These are phyloP conservation scores for Fulvia fulva DNA, from an alignment of 2,329 filamentous ascomycete species.

Conservation along the genomic window DNA sequence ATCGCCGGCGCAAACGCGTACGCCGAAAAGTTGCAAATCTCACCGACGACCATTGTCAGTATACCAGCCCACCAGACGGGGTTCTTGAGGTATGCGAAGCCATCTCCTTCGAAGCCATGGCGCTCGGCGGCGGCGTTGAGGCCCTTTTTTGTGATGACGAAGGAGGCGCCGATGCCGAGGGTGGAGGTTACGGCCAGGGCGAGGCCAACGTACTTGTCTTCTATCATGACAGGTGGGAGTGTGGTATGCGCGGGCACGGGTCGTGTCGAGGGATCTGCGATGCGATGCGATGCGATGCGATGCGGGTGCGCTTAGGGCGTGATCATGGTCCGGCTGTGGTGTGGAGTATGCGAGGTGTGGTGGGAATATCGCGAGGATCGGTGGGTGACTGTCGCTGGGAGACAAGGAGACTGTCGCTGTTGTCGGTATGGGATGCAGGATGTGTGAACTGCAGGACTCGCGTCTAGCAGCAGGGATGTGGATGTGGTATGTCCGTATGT, in stretches of 20 bases:
- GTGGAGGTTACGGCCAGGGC: conserved; percentile 70
- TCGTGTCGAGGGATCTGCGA: too few species aligned
- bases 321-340: too few species aligned
- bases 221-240: conserved; percentile 23
- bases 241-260: neutral
- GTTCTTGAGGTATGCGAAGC: conserved; percentile 87
- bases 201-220: conserved; percentile 68
- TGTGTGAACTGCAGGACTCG: too few species aligned
- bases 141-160: conserved; percentile 98
- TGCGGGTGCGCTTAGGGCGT: too few species aligned
- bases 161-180: conserved; percentile 70
- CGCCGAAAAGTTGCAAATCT: conserved; percentile 94
- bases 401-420: too few species aligned
- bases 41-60: conserved; percentile 81
- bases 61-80: conserved; percentile 98
- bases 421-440: too few species aligned
- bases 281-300: too few species aligned
- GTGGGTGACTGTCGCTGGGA: too few species aligned
- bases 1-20: conserved; percentile 99
- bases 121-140: conserved; percentile 84
- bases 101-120: conserved; percentile 95
- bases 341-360: too few species aligned
- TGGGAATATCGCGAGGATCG: too few species aligned
- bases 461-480: too few species aligned
- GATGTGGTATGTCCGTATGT: too few species aligned